A percentile compares a stretch with the other conserved stretches of the same genome.
Evolutionary conservation across 495 filamentous ascomycete species (phyloP).

Genomic region (Tuber magnatum): DNA sequence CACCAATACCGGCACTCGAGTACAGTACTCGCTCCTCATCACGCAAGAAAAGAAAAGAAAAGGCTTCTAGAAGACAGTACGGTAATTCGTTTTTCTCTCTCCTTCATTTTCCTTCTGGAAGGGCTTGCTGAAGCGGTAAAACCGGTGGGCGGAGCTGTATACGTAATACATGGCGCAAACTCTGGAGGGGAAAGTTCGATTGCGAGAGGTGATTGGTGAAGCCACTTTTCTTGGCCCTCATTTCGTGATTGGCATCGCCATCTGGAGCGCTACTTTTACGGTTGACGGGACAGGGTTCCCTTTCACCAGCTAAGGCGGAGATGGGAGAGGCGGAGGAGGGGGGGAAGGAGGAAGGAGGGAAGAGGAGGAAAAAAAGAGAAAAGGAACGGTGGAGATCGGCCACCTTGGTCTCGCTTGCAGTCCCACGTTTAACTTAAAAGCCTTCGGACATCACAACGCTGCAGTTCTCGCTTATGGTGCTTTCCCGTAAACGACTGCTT

Average conservation of each 20-base stretch:
- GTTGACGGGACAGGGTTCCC: background rate
- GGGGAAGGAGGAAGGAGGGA: background rate
- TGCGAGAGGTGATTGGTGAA: background rate
- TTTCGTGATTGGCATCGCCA: background rate
- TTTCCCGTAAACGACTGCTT: background rate
- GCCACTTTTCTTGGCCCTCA: background rate
- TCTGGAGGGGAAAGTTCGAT: background rate
- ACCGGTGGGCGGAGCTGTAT: background rate
- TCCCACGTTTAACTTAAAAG: background rate
- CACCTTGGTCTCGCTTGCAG: background rate
- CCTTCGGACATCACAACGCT: background rate
- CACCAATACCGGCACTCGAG: no score
- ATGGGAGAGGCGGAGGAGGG: background rate
- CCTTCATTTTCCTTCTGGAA: slow-evolving; percentile 3
- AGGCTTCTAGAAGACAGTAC: slow-evolving; percentile 1
- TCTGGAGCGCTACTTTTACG: background rate
- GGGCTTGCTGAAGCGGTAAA: background rate
- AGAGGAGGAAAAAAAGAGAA: background rate
- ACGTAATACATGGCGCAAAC: background rate
- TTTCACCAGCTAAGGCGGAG: background rate
- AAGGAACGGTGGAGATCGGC: background rate
- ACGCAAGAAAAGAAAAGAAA: background rate
- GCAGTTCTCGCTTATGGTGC: background rate
- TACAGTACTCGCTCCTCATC: background rate
- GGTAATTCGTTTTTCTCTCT: background rate